A percentile compares a stretch with the other conserved stretches of the same genome.
Conservation (phyloP, 164 flowering plant genomes). For the Umbellularia californica region DNA sequence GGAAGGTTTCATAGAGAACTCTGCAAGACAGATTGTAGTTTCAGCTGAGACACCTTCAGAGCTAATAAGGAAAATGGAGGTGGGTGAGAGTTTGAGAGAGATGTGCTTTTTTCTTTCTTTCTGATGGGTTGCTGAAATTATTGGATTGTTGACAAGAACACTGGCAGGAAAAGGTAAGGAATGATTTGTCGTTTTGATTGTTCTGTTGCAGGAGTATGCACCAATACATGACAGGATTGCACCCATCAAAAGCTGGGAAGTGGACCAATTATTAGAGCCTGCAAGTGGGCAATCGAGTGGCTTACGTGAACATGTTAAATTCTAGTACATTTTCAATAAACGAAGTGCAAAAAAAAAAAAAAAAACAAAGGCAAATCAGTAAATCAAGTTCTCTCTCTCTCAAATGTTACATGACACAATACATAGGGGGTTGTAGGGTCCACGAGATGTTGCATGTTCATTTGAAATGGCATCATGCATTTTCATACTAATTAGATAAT, state of each 20-base stretch:
- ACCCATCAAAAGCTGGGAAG: slow-evolving; percentile 6
- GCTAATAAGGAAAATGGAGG: slow-evolving; percentile 41
- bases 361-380: background rate
- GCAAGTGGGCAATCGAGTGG: slow-evolving; percentile 21
- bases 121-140: background rate
- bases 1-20: slow-evolving; percentile 48
- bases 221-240: slow-evolving; percentile 5
- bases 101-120: background rate
- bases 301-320: background rate
- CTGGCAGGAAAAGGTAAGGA: background rate
- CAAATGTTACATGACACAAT: no score
- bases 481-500: no score
- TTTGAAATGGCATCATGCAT: no score
- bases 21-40: slow-evolving; percentile 35
- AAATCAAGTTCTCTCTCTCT: no score
- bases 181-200: background rate
- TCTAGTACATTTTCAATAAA: background rate
- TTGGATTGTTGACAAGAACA: background rate
- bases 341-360: background rate
- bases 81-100: slow-evolving; percentile 9
- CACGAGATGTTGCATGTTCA: no score
- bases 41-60: slow-evolving; percentile 38
- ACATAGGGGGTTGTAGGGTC: no score
- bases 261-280: slow-evolving; percentile 20
- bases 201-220: slow-evolving; percentile 15